Base-by-base conservation (phyloP, 108 stramenopile genomes). In the Nitzschia sp. region DNA sequence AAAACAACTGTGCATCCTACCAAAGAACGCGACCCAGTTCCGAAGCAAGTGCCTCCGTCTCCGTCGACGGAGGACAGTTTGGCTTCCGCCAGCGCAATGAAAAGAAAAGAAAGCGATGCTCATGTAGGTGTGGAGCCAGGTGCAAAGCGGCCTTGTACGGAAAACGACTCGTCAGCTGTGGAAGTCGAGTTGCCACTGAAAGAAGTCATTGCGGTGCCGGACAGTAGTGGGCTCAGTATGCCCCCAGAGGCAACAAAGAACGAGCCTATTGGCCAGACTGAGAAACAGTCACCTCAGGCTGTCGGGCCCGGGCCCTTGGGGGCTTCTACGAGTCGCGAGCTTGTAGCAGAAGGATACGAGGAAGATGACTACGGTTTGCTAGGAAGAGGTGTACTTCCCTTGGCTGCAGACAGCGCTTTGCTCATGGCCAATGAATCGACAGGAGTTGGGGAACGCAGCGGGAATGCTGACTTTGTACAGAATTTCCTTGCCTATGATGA, bases 321-420 rank as follows among this genome's bases (percentile, higher is more conserved):
- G n/a, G n/a, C n/a, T n/a, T 41, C 38, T 41, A 41, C 38, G 13
- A n/a, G n/a, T n/a, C n/a, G n/a, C n/a, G n/a, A n/a, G n/a, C n/a
- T n/a, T n/a, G 38, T 41, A 9, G 16, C 56, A 13, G 45, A 53
- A 15, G 2, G 35, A 8, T 56, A 66, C 23, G 21, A 56, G 0
- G 65, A 68, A 16, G 82, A 83, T 47, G 82, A 83, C 60, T 83
- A 68, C 53, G 82, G 82, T 33, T 28, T 83, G 0, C 44, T 79
- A 13, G 82, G 78, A 16, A 32, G 41, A 6, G 82, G 82, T 23
- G 78, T 58, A 4, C 22, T 79, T 52, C 68, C 78, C 16, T 34
- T 47, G 25, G 54, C 64, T n/a, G 55, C 30, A 31, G 58, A 66
- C 19, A n/a, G 38, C 21, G 29, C 33, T 36, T 50, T 56, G n/a